Evolutionary conservation across 2,329 filamentous ascomycete species (phyloP).

Genomic region (Nothophoma quercina): DNA sequence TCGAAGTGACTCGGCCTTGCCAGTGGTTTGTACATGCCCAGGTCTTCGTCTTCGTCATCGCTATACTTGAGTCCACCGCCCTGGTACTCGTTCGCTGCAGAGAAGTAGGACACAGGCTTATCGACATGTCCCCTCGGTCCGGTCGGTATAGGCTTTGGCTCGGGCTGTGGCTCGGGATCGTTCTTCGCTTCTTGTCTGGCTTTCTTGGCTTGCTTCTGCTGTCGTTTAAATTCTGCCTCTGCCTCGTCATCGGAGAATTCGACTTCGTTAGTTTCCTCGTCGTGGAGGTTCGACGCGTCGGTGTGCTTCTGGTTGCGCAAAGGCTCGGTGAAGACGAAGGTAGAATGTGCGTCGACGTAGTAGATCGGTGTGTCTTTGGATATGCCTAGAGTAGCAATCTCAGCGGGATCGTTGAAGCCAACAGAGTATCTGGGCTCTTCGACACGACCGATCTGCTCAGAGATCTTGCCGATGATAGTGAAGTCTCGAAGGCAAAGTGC

Average conservation of each 20-base stretch:
- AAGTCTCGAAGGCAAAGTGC: constrained; percentile 81
- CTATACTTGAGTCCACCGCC: constrained; percentile 52
- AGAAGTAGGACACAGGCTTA: constrained; percentile 24
- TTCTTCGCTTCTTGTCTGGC: constrained; percentile 42
- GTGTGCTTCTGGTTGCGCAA: constrained; percentile 83
- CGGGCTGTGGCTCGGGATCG: constrained; percentile 28
- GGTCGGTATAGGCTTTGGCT: constrained; percentile 28
- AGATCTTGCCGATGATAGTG: constrained; percentile 79
- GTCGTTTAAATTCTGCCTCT: constrained; percentile 77
- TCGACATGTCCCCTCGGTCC: constrained; percentile 30
- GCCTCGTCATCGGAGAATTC: constrained; percentile 98
- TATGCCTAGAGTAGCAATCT: constrained; percentile 73
- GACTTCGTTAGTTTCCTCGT: constrained; percentile 90
- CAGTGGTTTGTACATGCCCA: constrained; percentile 58
- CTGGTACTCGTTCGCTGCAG: constrained; percentile 39
- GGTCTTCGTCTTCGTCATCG: constrained; percentile 54
- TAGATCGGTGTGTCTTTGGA: constrained; percentile 74
- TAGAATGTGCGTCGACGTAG: constrained; percentile 80
- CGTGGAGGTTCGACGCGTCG: constrained; percentile 93
- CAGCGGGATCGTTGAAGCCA: constrained; percentile 72
- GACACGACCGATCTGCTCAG: constrained; percentile 85
- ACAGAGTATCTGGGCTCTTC: constrained; percentile 87
- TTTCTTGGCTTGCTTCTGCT: constrained; percentile 66
- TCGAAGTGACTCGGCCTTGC: constrained; percentile 57
- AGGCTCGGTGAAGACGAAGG: constrained; percentile 85